phyloP scores from a whole-genome alignment of 2,329 filamentous ascomycete genomes.

The Sclerotinia minor region DNA sequence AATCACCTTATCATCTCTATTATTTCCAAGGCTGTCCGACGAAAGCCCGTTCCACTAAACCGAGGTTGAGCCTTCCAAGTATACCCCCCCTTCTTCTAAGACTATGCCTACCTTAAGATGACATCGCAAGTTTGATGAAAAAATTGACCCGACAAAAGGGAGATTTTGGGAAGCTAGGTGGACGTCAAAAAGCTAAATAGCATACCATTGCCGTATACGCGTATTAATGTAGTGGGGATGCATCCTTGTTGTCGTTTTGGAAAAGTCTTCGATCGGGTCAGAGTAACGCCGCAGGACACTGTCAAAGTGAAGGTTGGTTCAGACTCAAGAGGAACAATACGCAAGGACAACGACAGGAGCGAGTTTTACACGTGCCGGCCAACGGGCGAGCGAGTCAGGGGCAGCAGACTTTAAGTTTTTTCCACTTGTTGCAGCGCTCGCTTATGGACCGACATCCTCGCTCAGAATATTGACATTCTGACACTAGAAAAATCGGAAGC shows the following conservation, averaged over 20 bases:
- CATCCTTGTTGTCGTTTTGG: background rate
- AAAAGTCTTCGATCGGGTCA: background rate
- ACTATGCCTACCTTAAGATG: background rate
- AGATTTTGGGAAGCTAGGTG: background rate
- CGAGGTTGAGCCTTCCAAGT: constrained; percentile 11
- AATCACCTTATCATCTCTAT: background rate
- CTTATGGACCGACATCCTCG: background rate
- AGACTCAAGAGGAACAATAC: background rate
- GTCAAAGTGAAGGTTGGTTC: background rate
- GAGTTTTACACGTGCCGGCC: background rate
- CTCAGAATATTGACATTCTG: background rate
- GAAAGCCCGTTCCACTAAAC: background rate
- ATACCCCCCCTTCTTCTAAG: too few relatives aligned
- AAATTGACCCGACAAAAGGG: background rate
- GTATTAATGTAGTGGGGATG: background rate
- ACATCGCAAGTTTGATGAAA: background rate
- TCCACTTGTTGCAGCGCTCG: constrained; percentile 7
- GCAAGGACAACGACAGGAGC: background rate
- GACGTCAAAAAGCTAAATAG: constrained; percentile 4
- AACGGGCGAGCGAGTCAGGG: constrained; percentile 14
- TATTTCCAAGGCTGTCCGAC: background rate
- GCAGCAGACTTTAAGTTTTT: background rate
- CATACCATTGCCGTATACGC: background rate
- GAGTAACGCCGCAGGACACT: background rate
- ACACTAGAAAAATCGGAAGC: constrained; percentile 13